Evolutionary conservation across 2,329 filamentous ascomycete genomes (phyloP), one percentile per base, ranked within the genome.

Genomic region (Zymoseptoria ardabiliae): DNA sequence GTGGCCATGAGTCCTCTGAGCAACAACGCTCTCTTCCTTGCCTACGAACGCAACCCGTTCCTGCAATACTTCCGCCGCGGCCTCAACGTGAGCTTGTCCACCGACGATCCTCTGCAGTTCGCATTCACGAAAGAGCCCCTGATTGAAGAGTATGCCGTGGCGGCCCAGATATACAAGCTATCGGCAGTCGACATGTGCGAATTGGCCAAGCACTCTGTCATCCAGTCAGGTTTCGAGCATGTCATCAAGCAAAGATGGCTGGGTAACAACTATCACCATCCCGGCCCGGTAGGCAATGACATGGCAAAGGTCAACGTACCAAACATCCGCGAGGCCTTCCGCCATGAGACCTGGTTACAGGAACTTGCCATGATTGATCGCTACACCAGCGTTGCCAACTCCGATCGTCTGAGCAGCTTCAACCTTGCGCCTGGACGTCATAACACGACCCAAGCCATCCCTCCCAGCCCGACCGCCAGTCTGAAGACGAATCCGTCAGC

Each of bases 1-100:
- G 94, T 99, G 63, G 94, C 94, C 62, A 99, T 99, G 94, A 97
- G 93, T n/a, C 94, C 94, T 2, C 81, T 99, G 52, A 96, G 91
- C 74, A 99, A 99, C 78, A 99, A 99, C 69, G 94, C 94, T 0
- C 78, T 99, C 30, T 99, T 99, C 77, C 78, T 99, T 56, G 91
- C 93, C 0, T 97, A 99, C 71, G 94, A 99, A 74, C 86, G 95
- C 60, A 99, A 99, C 68, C 94, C 94, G 0, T 99, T 96, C 76
- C 82, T 96, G 67, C 90, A 89, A 69, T 99, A 99, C 76, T 99
- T 99, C 79, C 88, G 90, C 71, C 87, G 94, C 58, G 94, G 94
- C 0, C 77, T 99, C 55, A 99, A 99, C 71, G 92, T 99, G 6
- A 97, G 93, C 1, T 79, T 99, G 4, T 97, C 93, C 1, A 97